phyloP scores from a whole-genome alignment of 495 filamentous ascomycete genomes.

The Podospora didyma region DNA sequence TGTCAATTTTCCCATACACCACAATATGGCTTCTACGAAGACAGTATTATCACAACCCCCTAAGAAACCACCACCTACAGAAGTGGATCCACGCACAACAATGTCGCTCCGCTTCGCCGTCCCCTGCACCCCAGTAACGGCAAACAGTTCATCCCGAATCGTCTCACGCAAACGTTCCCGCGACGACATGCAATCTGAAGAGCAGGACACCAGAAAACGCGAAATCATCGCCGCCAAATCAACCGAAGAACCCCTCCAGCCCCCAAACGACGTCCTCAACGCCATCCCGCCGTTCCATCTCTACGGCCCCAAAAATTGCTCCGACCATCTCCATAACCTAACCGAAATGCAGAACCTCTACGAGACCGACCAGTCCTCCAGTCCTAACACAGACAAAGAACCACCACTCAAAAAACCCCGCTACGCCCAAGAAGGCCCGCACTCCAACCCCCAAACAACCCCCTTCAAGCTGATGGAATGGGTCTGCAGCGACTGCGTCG shows the following conservation, averaged over 20 bases:
- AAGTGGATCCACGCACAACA: too few relatives aligned
- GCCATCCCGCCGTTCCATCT: background rate
- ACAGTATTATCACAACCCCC: background rate
- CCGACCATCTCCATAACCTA: background rate
- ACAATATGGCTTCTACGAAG: too few relatives aligned
- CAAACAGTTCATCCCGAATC: too few relatives aligned
- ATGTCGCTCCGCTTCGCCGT: too few relatives aligned
- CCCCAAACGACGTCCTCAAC: background rate
- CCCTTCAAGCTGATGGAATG: background rate
- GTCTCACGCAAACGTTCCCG: too few relatives aligned
- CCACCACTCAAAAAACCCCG: background rate
- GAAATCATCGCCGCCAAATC: background rate
- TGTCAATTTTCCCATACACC: too few relatives aligned
- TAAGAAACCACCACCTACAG: too few relatives aligned
- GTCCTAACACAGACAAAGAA: background rate
- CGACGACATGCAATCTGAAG: too few relatives aligned
- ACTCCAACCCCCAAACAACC: background rate
- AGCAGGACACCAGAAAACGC: background rate
- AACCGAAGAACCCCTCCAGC: background rate
- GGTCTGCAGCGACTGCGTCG: slow-evolving; percentile 4
- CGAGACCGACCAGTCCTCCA: background rate
- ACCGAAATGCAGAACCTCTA: background rate
- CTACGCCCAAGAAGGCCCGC: background rate
- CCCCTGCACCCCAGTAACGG: too few relatives aligned
- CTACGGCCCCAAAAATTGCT: background rate